Base-by-base conservation (phyloP, 148 eudicot species). In the Amaranthus cruentus region DNA sequence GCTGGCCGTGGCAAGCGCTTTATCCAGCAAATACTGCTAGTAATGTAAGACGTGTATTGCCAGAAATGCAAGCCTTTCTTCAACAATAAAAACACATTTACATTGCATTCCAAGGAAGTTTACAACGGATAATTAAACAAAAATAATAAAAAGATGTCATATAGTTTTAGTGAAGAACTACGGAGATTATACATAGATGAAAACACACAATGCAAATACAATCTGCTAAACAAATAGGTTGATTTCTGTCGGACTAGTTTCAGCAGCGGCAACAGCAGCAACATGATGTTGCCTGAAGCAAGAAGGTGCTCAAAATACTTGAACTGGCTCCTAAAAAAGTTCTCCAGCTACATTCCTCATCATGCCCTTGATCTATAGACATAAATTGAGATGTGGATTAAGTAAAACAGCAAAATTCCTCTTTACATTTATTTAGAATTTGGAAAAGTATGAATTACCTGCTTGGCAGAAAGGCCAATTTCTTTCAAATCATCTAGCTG, bases 401-500 rank as follows among this genome's bases (percentile, higher is more conserved):
- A 58, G 61, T 54, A 38, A 66, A 42, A 47, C 7, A 50, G 48
- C 13, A 21, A 38, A 59, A 7, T 18, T 21, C 9, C 9, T 3
- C 28, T 21, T 18, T 13, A 6, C 6, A 12, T 3, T 12, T 8
- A 63, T 43, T 28, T 28, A 28, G 38, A 28, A 28, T 28, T 28
- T 28, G 44, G 21, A 12, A 55, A 64, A 15, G 46, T 11, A 21
- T 51, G 50, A 47, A 47, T 64, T 75, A 91, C 97, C 87, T 91
- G 94, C 69, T 88, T 88, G 68, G 79, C 88, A 10, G 97, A 88
- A 67, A 89, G 90, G 43, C 94, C 97, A 47, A 91, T 86, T 7
- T 86, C 83, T 76, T 89, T 78, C 70, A 91, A 81, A 79, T 91
- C 97, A 47, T 89, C 90, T 58, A 91, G 94, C 97, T 91, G 88